Base-by-base conservation (phyloP, 164 flowering plant genomes). In the Annona squamosa region DNA sequence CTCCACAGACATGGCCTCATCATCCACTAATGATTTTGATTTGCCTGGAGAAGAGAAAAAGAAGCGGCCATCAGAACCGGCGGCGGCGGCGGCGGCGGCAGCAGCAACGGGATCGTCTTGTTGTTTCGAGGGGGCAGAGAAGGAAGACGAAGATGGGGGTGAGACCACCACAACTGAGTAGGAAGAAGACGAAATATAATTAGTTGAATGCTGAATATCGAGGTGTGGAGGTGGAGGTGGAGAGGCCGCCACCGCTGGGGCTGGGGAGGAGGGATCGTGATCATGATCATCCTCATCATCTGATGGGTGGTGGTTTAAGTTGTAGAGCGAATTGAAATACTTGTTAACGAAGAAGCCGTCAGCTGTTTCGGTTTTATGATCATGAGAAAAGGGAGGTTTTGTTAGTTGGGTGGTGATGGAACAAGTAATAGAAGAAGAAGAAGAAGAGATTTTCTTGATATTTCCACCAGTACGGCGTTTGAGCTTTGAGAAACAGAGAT, bases 41-140 rank as follows among this genome's bases (percentile, higher is more conserved):
- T 72, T 78, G 72, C 94, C 97, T 4, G 97, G 97, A 17, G 92
- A 88, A 69, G 95, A 86, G 88, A 90, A 83, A 85, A 92, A 92
- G 85, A 92, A 89, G 63, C 97, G 91, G n/a, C 83, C 86, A 48
- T 92, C 86, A 70, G 94, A 86, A 62, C 80, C 83, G n/a, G 81
- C 66, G 74, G 87, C 67, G 82, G 97, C 77, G 82, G 97, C 77
- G 37, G 37, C 86, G 70, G 94, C 85, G 62, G 80, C 83, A 16
- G 81, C 66, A 73, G 87, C 67, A 81, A 96, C 77, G 72, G 88
- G 79, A 68, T 88, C 89, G 0, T 87, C 85, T 9, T 77, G 42
- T 42, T 76, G 78, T 26, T 26, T 26, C 37, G 37, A 26, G 37
- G 37, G 37, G 37, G 37, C 37, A 63, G 73, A 63, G 69, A 78